Evolutionary conservation across 352 stramenopile species (phyloP), one percentile per base, ranked within the genome.

Genomic region (Pythium monospermum): DNA sequence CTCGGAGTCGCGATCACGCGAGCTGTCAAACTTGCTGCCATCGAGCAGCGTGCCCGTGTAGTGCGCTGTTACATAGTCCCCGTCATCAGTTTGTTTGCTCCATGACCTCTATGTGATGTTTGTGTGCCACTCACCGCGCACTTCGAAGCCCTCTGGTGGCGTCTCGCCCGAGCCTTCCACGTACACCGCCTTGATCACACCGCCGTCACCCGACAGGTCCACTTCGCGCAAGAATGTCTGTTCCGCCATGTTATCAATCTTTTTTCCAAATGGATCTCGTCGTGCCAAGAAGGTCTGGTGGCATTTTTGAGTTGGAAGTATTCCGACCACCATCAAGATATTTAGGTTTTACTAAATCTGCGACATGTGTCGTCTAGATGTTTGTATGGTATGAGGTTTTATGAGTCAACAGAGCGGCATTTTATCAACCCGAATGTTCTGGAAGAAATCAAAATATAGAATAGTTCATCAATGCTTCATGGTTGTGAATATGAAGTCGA

Each of bases 41-140:
- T 98, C 90, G 48, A 97, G 72, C 39, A 98, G 61, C 49, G 91
- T 98, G 18, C 94, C 95, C 26, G 93, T 98, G 83, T 98, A 98
- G 66, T 98, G 94, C 21, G 91, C 91, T 91, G 63, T 16, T 23
- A 26, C 22, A 44, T 28, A 7, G 18, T 4, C 6, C 7, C 3
- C 13, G 18, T 19, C 43, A 13, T 23, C 57, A n/a, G n/a, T 41
- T 23, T 21, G 25, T 28, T 19, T 18, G 7, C 30, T 28, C 7
- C 39, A 16, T 30, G 19, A n/a, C 15, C 36, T 42, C 36, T n/a
- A n/a, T 22, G 7, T n/a, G 15, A 42, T 23, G 36, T n/a, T 6
- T 11, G 6, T 7, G 13, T 39, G 7, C n/a, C 8, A 45, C 46
- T 46, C 42, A 90, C 84, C 77, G 63, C 83, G 71, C 53, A 96